phyloP scores from a whole-genome alignment of 164 flowering plant species.

The Dillenia suffruticosa region DNA sequence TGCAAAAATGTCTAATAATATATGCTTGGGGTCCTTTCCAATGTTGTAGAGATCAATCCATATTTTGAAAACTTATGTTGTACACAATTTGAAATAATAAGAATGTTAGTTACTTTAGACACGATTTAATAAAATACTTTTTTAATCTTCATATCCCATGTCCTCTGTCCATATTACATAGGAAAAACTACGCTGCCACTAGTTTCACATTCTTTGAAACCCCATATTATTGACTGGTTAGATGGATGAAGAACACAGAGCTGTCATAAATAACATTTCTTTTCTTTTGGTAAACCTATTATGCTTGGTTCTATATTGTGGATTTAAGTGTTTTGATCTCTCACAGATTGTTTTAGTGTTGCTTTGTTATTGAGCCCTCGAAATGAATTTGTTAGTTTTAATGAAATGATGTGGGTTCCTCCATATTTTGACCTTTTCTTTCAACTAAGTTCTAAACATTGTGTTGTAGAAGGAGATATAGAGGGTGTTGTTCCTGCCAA shows the following conservation, averaged over 20 bases:
- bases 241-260: too few species aligned
- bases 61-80: not conserved
- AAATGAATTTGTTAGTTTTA: not conserved
- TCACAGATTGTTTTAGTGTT: not conserved
- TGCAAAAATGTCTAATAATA: not conserved
- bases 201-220: too few species aligned
- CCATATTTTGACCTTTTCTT: not conserved
- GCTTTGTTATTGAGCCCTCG: not conserved
- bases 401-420: not conserved
- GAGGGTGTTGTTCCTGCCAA: slow-evolving; percentile 40
- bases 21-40: too few species aligned
- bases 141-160: too few species aligned
- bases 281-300: not conserved
- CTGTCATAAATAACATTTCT: not conserved
- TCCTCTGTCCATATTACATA: too few species aligned
- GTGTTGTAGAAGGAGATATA: slow-evolving; percentile 52
- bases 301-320: not conserved
- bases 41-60: not conserved
- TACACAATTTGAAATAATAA: too few species aligned
- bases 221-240: too few species aligned
- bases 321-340: not conserved
- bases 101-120: too few species aligned
- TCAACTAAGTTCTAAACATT: not conserved
- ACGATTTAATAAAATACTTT: too few species aligned
- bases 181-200: too few species aligned